phyloP scores from a whole-genome alignment of 441 rosid species.

The Populus hybrid region DNA sequence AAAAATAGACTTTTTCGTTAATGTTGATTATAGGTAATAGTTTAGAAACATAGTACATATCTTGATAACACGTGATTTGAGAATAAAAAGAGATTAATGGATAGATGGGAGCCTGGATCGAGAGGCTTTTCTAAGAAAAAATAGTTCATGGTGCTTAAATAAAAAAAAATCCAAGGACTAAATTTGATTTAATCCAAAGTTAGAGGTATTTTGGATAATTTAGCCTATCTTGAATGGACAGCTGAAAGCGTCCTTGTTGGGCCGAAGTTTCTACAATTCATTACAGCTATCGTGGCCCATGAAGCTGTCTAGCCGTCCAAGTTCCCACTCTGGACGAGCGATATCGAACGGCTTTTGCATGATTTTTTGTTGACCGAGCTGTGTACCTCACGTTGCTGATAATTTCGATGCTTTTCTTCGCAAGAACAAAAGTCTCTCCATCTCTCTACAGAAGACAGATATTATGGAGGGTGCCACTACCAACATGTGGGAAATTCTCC shows the following conservation, averaged over 20 bases:
- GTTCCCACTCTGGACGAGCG: background rate
- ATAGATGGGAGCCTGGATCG: no score
- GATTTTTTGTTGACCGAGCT: background rate
- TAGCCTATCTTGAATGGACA: background rate
- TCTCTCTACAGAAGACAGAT: background rate
- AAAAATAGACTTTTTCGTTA: no score
- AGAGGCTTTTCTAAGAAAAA: no score
- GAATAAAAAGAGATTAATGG: no score
- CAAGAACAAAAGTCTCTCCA: background rate
- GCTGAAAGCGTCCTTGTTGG: background rate
- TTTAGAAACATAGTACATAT: no score
- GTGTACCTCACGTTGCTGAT: background rate
- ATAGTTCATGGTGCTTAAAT: no score
- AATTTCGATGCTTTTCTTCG: background rate
- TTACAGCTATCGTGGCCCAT: background rate
- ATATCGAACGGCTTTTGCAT: background rate
- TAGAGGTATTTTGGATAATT: no score
- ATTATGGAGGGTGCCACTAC: background rate
- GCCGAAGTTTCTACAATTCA: background rate
- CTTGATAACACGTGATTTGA: no score
- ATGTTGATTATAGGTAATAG: no score
- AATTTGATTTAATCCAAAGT: no score
- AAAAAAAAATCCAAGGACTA: no score
- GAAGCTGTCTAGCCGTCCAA: background rate
- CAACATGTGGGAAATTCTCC: background rate